These are phyloP conservation scores for Colletotrichum zoysiae DNA, from an alignment of 2,329 filamentous ascomycete genomes.

Conservation along the genomic window DNA sequence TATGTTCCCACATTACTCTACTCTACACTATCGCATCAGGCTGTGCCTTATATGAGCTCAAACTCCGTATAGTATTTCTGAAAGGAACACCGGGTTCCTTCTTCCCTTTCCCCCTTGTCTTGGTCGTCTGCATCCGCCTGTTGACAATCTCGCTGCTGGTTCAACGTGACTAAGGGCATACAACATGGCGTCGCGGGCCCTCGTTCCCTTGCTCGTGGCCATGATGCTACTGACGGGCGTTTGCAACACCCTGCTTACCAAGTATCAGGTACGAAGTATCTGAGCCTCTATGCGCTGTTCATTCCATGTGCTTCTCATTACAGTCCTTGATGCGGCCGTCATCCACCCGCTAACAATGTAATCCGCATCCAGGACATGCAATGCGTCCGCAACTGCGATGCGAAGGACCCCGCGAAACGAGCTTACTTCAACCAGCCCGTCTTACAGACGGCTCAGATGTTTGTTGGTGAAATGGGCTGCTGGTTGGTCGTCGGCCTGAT, in stretches of 20 bases:
- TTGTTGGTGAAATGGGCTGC: slow-evolving; percentile 94
- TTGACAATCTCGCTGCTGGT: not conserved
- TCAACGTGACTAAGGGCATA: slow-evolving; percentile 6
- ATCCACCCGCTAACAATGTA: slow-evolving; percentile 7
- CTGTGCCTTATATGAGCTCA: not conserved
- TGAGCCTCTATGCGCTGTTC: not conserved
- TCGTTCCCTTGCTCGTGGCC: slow-evolving; percentile 87
- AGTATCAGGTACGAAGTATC: slow-evolving; percentile 81
- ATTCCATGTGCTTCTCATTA: not conserved
- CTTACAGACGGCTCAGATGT: slow-evolving; percentile 98
- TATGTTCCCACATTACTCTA: not conserved
- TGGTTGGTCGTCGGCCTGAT: slow-evolving; percentile 88
- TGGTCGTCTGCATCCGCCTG: not conserved
- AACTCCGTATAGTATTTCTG: not conserved
- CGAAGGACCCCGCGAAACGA: slow-evolving; percentile 73
- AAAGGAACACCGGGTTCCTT: not conserved
- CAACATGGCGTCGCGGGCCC: slow-evolving; percentile 76
- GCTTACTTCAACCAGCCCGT: slow-evolving; percentile 93
- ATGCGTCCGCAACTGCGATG: slow-evolving; percentile 91
- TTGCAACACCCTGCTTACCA: slow-evolving; percentile 96
- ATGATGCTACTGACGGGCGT: slow-evolving; percentile 98
- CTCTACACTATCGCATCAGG: not conserved
- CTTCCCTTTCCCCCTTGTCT: not conserved
- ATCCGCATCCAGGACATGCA: slow-evolving; percentile 80
- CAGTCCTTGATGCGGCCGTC: not conserved